Conservation (phyloP, 139 green algal species). For the Tetraselmis chui region DNA sequence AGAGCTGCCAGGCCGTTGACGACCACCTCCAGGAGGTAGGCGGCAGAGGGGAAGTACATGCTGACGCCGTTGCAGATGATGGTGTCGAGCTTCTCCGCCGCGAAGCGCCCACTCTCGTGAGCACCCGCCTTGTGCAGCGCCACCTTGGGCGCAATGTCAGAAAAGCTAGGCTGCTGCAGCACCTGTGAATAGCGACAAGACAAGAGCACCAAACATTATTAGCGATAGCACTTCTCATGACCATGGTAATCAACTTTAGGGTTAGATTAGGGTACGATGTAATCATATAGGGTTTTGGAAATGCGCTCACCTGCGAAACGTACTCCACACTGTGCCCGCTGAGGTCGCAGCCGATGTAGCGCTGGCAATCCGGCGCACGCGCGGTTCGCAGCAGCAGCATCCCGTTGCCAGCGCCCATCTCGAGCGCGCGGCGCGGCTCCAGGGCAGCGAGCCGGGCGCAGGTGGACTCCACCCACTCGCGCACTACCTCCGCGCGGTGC, state of each 20-base stretch:
- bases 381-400: conserved; percentile 19
- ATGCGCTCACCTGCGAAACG: not conserved
- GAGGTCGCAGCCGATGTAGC: conserved; percentile 13
- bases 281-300: too few species aligned
- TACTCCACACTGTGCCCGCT: not conserved
- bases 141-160: not conserved
- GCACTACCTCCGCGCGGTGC: conserved; percentile 6
- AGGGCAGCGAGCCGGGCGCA: conserved; percentile 9
- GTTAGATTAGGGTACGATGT: too few species aligned
- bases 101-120: conserved; percentile 12
- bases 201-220: too few species aligned
- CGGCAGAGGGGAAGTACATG: conserved; percentile 26
- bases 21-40: conserved; percentile 17
- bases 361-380: not conserved
- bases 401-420: conserved; percentile 18
- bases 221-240: too few species aligned
- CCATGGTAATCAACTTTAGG: too few species aligned
- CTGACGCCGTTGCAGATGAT: conserved; percentile 26
- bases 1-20: not conserved
- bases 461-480: conserved; percentile 20
- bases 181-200: not conserved
- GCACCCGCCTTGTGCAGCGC: conserved; percentile 5
- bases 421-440: conserved; percentile 3
- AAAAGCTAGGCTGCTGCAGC: not conserved
- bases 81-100: conserved; percentile 16